A percentile compares a stretch with the other conserved stretches of the same genome.
Evolutionary conservation across 148 eudicot genomes (phyloP).

Genomic region (Oxyria digyna): DNA sequence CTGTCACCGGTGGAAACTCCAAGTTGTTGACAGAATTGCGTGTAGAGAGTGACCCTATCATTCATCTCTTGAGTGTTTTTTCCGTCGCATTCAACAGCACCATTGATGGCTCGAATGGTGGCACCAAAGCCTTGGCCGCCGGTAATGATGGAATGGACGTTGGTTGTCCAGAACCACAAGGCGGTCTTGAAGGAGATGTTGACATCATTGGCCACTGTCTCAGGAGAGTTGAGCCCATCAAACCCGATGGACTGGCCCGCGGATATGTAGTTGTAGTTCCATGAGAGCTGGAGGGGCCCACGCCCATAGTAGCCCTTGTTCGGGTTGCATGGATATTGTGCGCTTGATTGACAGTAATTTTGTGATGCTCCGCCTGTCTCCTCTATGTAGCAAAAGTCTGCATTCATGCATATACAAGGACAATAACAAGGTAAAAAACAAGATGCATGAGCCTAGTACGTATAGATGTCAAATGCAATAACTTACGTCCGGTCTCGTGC

Average conservation of each 20-base stretch:
- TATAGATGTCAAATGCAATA: too few species aligned
- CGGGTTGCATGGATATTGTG: conserved; percentile 24
- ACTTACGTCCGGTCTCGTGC: too few species aligned
- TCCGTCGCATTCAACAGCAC: conserved; percentile 18
- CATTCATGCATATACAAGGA: too few species aligned
- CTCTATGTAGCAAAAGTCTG: conserved; percentile 45
- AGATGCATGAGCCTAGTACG: too few species aligned
- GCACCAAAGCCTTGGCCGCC: conserved; percentile 25
- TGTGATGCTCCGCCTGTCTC: conserved; percentile 31
- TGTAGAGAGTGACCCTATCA: conserved; percentile 23
- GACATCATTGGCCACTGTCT: conserved; percentile 23
- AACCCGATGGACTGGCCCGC: conserved; percentile 35
- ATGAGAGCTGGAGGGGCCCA: conserved; percentile 32
- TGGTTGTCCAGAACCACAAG: conserved; percentile 37
- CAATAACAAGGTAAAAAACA: too few species aligned
- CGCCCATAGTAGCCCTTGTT: conserved; percentile 23
- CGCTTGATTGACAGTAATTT: conserved; percentile 33
- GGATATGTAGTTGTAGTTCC: conserved; percentile 41
- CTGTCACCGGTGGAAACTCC: conserved; percentile 33
- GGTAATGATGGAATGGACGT: conserved; percentile 18
- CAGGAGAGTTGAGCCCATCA: conserved; percentile 31
- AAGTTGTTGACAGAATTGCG: conserved; percentile 24
- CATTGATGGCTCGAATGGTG: conserved; percentile 26
- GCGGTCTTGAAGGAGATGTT: conserved; percentile 25
- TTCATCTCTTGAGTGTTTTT: conserved; percentile 16